Evolutionary conservation across 495 filamentous ascomycete species (phyloP).

Genomic region (Apodospora peruviana): DNA sequence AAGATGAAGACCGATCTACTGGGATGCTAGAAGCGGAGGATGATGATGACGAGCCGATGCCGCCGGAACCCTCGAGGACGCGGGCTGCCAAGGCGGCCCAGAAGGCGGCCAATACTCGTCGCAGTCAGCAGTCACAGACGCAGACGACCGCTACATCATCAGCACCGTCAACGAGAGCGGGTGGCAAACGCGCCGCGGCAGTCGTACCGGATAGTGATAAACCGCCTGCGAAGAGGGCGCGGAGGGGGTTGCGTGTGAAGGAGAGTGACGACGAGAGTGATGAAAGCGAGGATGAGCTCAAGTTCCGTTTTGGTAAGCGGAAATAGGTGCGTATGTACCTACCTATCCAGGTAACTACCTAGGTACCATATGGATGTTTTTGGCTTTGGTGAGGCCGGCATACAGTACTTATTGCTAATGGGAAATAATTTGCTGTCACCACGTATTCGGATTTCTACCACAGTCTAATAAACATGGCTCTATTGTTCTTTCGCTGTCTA

Average conservation of each 20-base stretch:
- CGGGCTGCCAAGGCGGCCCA: constrained; percentile 26
- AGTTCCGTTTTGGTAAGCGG: constrained; percentile 42
- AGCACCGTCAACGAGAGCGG: constrained; percentile 21
- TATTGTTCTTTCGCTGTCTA: no score
- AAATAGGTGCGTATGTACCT: constrained; percentile 6
- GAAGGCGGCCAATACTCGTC: constrained; percentile 15
- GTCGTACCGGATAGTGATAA: constrained; percentile 22
- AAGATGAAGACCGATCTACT: constrained; percentile 4
- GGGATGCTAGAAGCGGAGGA: background rate
- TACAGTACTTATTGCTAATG: no score
- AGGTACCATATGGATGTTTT: no score
- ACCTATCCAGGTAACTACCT: no score
- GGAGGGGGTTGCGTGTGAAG: constrained; percentile 21
- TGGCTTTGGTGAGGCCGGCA: no score
- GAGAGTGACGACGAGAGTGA: constrained; percentile 36
- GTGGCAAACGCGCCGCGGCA: constrained; percentile 32
- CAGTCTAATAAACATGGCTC: no score
- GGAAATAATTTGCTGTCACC: no score
- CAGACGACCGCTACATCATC: constrained; percentile 28
- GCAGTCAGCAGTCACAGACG: constrained; percentile 9
- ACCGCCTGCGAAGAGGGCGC: constrained; percentile 39
- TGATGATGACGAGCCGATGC: background rate
- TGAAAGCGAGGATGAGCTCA: constrained; percentile 49
- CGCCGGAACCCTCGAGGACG: constrained; percentile 18
- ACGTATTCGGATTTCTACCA: no score